Base-by-base conservation (phyloP, 371 early-diverging fungal species). In the Saksenaea vasiformis region DNA sequence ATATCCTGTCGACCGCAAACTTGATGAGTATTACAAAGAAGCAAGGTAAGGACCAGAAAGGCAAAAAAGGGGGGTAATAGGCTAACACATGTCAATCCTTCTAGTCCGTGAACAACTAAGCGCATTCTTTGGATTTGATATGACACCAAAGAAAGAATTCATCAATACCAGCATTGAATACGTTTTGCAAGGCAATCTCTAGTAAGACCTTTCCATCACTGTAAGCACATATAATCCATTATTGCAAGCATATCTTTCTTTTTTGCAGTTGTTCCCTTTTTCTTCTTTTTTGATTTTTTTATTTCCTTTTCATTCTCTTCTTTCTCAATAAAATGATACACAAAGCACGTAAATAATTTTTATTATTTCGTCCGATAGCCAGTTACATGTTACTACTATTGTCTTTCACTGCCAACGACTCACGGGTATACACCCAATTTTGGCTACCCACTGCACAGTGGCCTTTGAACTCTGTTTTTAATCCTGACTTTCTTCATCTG, bases 1-100 rank as follows among this genome's bases (percentile, higher is more conserved):
- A 80, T 54, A 93, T 96, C 35, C 82, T 97, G 5, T 72, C 87
- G 5, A 90, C 89, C 0, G 88, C 93, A 13, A 83, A 93, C 65
- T 78, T 93, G 54, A 91, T 91, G 87, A 84, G 79, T 28, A 83
- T 91, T 19, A 90, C 92, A 31, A 92, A 93, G 80, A 93, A 91
- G 72, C 51, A 47, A 47, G 51, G 51, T 47, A 47, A 47, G 19
- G 22, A 47, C 10, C 17, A 22, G 9, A 11, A 19, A 43, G 22
- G 34, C 35, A 24, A 54, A 51, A 2, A 31, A 7, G 34, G 38
- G 47, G 2, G 19, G n/a, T n/a, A n/a, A n/a, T 47, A 22, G 31
- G 1, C 54, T 54, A 59, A 43, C 51, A 15, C 37, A 60, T 26
- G 4, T 19, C 14, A 24, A 35, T 47, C 5, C 22, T 47, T 1